Evolutionary conservation across 202 grass and related monocot species (phyloP), one percentile per base, ranked within the genome.

Genomic region (Digitaria exilis): DNA sequence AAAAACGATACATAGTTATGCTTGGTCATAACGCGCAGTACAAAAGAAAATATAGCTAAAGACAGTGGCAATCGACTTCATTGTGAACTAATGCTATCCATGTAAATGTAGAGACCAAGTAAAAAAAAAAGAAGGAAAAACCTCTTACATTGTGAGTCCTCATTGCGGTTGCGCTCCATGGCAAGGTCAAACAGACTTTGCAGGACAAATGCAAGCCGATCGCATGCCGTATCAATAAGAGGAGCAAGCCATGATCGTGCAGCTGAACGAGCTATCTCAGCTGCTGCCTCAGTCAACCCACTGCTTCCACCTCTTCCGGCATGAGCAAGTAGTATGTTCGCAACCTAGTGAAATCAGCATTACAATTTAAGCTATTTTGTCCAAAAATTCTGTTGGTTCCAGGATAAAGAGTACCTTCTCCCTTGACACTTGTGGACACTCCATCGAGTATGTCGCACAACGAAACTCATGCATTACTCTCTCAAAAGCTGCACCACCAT

Each of bases 401-500:
- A 52, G 62, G 32, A 0, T 63, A 57, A 50, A 69, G 28, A n/a
- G 44, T 82, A 97, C 95, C 88, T 92, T 92, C 56, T 97, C 86
- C 70, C 86, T 91, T 65, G 95, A 94, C 16, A 97, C 84, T 82
- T 87, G 88, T 26, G 92, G 92, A 71, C 81, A 94, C 44, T 94
- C 90, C 60, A 94, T 89, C 26, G 90, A 97, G 71, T 91, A 94
- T 64, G 95, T 86, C 28, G 90, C 92, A 61, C 90, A 88, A 77
- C 84, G 88, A 72, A 97, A 94, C 75, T 97, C 95, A 73, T 89
- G 78, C 88, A 97, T 86, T 57, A 84, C 88, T 80, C 92, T 91
- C 82, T 94, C 86, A 89, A 94, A 97, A 73, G 92, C 95, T 37
- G 90, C 92, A 68, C 90, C 90, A 9, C 95, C 95, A 82, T 94